phyloP scores from a whole-genome alignment of 306 rosid genomes.

The Cercis canadensis region DNA sequence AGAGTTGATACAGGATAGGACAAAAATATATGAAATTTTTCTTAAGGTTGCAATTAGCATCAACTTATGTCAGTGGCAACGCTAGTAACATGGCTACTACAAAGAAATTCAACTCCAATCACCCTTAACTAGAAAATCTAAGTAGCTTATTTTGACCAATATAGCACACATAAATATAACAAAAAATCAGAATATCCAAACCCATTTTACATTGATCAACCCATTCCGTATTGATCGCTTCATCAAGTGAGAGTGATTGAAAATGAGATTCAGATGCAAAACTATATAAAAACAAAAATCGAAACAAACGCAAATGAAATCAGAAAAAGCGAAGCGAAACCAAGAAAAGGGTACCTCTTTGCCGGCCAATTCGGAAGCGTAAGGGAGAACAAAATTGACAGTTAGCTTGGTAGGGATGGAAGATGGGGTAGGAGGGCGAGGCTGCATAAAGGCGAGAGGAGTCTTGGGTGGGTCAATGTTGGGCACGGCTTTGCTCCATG shows the following conservation, averaged over 20 bases:
- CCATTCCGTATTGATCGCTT: not conserved
- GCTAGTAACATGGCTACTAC: no score
- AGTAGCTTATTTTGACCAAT: not conserved
- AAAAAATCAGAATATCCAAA: not conserved
- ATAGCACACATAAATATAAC: not conserved
- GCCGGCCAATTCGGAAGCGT: conserved; percentile 74
- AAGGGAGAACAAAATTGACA: conserved; percentile 92
- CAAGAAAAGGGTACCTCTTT: conserved; percentile 67
- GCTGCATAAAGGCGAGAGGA: conserved; percentile 68
- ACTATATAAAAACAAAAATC: not conserved
- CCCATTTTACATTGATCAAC: not conserved
- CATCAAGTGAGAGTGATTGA: not conserved
- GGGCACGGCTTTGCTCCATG: conserved; percentile 79
- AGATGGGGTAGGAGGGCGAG: conserved; percentile 75
- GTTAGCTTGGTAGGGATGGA: conserved; percentile 86
- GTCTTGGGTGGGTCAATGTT: conserved; percentile 80
- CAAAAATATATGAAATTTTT: no score
- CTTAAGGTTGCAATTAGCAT: not conserved
- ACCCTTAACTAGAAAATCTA: no score
- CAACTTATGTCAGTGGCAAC: no score
- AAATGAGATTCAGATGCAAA: not conserved
- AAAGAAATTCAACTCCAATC: no score
- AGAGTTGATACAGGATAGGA: not conserved
- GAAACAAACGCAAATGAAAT: not conserved
- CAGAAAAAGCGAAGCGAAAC: not conserved